Evolutionary conservation across 441 rosid genomes (phyloP), one percentile per base, ranked within the genome.

Genomic region (Viola pubescens): DNA sequence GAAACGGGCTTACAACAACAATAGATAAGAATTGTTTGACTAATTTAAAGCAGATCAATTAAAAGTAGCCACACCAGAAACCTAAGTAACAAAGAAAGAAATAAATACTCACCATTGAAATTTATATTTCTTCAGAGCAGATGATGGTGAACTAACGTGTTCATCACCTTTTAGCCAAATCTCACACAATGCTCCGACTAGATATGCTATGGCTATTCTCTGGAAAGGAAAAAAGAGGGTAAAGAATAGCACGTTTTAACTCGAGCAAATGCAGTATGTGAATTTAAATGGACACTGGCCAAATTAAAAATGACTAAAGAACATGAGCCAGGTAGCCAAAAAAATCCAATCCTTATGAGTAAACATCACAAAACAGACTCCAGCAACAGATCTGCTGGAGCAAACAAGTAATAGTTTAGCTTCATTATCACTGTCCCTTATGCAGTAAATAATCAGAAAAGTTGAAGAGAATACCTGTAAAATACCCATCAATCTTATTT

Each of bases 181-280:
- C 81, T 89, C 95, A 63, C 95, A 85, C 38, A 82, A 3, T 50
- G 92, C 95, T 5, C 79, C 83, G 9, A 81, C 78, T 48, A 87
- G 60, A 70, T 87, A 89, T 38, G 83, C 87, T 54, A 82, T 60
- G 4, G 97, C 91, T 70, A 89, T 87, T 73, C 97, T 87, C 97
- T 89, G 81, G 55, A 47, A 60, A 43, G 47, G 6, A 1, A 12
- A 54, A 6, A 19, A 46, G n/a, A 50, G 38, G 39, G 43, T 52
- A 53, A 26, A 26, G 34, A 26, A 26, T 26, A 26, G 34, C 34
- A 26, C 34, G 34, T 26, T 26, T 26, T 26, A 26, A 0, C 34
- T 26, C 1, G 34, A 2, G 34, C 34, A 26, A 26, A 26, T 26
- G 34, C 34, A 26, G 34, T 26, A 0, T 26, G 34, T 26, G 34